Evolutionary conservation across 2,329 filamentous ascomycete genomes (phyloP).

Genomic region (Hymenotorrendiella dingleyae): DNA sequence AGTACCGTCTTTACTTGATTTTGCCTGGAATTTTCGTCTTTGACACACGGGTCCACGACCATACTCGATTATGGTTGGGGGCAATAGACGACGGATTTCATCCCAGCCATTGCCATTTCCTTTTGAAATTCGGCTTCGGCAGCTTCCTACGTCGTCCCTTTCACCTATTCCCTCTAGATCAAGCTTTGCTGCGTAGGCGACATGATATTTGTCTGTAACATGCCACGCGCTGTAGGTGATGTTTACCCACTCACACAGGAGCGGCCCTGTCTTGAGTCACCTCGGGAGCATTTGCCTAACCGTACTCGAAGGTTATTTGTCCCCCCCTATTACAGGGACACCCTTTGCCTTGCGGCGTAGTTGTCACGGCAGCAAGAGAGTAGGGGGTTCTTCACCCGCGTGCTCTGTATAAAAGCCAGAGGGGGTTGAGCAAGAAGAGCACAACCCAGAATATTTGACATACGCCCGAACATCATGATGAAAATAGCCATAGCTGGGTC

Average conservation of each 20-base stretch:
- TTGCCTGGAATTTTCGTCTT: slow-evolving; percentile 2
- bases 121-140: slow-evolving; percentile 8
- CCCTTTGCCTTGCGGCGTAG: slow-evolving; percentile 16
- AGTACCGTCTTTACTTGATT: slow-evolving; percentile 10
- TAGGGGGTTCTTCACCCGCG: neutral
- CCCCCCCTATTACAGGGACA: slow-evolving; percentile 2
- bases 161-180: slow-evolving; percentile 1
- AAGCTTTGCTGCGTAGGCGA: slow-evolving; percentile 10
- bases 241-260: slow-evolving; percentile 16
- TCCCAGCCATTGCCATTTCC: slow-evolving; percentile 15
- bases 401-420: slow-evolving; percentile 13
- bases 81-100: slow-evolving; percentile 15
- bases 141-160: slow-evolving; percentile 15
- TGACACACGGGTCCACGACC: slow-evolving; percentile 1
- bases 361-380: slow-evolving; percentile 3
- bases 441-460: neutral
- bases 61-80: slow-evolving; percentile 20
- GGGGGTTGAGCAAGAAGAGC: slow-evolving; percentile 1
- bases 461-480: slow-evolving; percentile 35
- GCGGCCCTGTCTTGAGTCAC: slow-evolving; percentile 18
- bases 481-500: slow-evolving; percentile 57
- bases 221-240: slow-evolving; percentile 6
- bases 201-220: slow-evolving; percentile 8
- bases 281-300: slow-evolving; percentile 15
- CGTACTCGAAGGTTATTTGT: slow-evolving; percentile 11